phyloP scores from a whole-genome alignment of 139 green algal species.

The Prasinococcaceae sp. region DNA sequence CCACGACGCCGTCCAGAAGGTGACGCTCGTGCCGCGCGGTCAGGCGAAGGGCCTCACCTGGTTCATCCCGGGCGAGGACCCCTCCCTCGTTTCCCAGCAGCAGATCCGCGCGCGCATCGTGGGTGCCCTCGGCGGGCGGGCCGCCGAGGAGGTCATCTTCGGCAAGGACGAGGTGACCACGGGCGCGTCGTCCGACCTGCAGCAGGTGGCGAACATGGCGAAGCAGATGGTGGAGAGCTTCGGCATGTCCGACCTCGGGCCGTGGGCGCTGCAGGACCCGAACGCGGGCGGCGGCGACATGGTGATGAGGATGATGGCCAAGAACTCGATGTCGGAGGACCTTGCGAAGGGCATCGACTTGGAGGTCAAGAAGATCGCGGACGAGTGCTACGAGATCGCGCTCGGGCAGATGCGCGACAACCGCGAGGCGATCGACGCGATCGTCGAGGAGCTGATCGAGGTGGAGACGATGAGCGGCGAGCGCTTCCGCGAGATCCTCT shows the following conservation, averaged over 20 bases:
- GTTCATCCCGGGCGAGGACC: constrained; percentile 93
- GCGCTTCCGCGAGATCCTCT: constrained; percentile 76
- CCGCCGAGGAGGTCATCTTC: constrained; percentile 95
- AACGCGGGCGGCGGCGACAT: constrained; percentile 67
- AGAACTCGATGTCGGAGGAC: constrained; percentile 90
- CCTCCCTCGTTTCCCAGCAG: constrained; percentile 83
- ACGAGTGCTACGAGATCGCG: constrained; percentile 51
- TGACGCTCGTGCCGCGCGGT: constrained; percentile 90
- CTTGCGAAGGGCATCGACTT: constrained; percentile 84
- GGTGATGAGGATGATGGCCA: constrained; percentile 98
- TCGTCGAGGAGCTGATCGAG: constrained; percentile 83
- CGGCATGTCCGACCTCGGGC: constrained; percentile 94
- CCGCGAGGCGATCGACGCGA: constrained; percentile 80
- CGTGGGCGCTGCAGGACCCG: constrained; percentile 83
- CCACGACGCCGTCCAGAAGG: constrained; percentile 98
- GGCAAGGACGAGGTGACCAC: constrained; percentile 89
- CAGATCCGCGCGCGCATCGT: constrained; percentile 97
- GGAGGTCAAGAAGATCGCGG: constrained; percentile 69
- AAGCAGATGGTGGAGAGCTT: constrained; percentile 94
- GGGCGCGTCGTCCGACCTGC: constrained; percentile 62
- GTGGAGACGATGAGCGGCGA: constrained; percentile 90
- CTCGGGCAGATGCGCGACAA: constrained; percentile 71
- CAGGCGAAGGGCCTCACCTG: constrained; percentile 93
- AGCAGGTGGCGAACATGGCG: constrained; percentile 42
- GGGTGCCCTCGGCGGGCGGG: constrained; percentile 82